phyloP scores from a whole-genome alignment of 2,329 filamentous ascomycete species.

The Beauveria sp. region DNA sequence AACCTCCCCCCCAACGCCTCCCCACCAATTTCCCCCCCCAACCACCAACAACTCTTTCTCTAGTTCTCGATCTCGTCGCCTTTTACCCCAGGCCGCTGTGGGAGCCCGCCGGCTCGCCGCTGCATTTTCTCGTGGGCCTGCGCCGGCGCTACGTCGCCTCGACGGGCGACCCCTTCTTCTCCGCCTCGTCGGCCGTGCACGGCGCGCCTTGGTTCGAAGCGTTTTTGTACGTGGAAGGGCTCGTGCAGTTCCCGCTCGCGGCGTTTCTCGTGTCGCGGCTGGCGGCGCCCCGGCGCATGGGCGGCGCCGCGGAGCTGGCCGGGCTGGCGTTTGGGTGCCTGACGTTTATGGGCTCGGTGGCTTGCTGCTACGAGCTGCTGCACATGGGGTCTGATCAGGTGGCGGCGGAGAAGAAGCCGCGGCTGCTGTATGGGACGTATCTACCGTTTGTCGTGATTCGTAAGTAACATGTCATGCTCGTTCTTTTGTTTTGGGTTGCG shows the following conservation, averaged over 20 bases:
- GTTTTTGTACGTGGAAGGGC: conserved; percentile 42
- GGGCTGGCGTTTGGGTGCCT: conserved; percentile 44
- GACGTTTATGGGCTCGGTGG: conserved; percentile 41
- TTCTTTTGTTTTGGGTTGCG: neutral
- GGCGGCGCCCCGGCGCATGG: conserved; percentile 24
- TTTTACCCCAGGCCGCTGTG: conserved; percentile 44
- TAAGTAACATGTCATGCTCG: conserved; percentile 27
- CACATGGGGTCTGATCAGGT: conserved; percentile 41
- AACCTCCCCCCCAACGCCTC: neutral
- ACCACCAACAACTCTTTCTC: neutral
- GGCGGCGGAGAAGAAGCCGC: conserved; percentile 34
- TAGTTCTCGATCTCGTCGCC: conserved; percentile 46
- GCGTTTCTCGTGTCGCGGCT: conserved; percentile 39
- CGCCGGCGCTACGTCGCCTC: conserved; percentile 38
- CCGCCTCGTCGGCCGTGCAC: conserved; percentile 22
- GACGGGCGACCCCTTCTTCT: conserved; percentile 48
- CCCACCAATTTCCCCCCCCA: neutral
- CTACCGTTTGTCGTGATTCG: conserved; percentile 44
- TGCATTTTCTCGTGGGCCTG: conserved; percentile 39
- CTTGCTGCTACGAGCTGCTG: conserved; percentile 43
- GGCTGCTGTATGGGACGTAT: conserved; percentile 41
- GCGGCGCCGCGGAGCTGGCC: conserved; percentile 38
- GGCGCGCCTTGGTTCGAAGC: conserved; percentile 42
- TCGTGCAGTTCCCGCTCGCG: conserved; percentile 43
- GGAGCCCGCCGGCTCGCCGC: conserved; percentile 30